These are phyloP conservation scores for Neocucurbitaria cava DNA, from an alignment of 2,329 filamentous ascomycete genomes.

Conservation along the genomic window DNA sequence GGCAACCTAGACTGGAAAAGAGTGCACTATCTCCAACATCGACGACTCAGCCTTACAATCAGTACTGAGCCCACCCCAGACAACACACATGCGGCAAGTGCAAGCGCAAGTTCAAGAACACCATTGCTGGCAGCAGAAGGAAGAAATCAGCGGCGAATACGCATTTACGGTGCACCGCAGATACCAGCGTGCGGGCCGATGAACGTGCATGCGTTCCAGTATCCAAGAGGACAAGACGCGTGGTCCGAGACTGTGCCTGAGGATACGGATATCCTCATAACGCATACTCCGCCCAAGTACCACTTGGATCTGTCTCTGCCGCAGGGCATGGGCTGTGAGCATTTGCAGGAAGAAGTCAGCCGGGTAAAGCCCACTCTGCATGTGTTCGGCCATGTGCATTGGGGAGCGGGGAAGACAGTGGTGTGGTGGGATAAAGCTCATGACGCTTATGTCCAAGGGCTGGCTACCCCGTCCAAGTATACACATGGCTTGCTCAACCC, in stretches of 20 bases:
- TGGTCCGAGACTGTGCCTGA: constrained; percentile 76
- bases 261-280: constrained; percentile 79
- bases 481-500: constrained; percentile 48
- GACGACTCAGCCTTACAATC: constrained; percentile 66
- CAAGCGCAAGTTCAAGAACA: constrained; percentile 24
- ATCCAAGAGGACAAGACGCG: constrained; percentile 68
- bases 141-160: constrained; percentile 59
- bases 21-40: constrained; percentile 78
- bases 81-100: constrained; percentile 4
- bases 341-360: constrained; percentile 75
- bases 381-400: constrained; percentile 87
- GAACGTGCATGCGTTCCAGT: constrained; percentile 78
- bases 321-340: constrained; percentile 71
- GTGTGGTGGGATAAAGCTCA: constrained; percentile 80
- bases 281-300: constrained; percentile 78
- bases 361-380: constrained; percentile 77
- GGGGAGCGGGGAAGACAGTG: constrained; percentile 71
- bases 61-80: constrained; percentile 19
- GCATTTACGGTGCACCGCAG: constrained; percentile 81
- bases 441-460: constrained; percentile 71
- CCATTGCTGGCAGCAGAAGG: constrained; percentile 27
- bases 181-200: constrained; percentile 76
- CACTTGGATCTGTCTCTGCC: constrained; percentile 69
- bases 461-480: constrained; percentile 50
- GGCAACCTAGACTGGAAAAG: constrained; percentile 68